Evolutionary conservation across 202 grass and related monocot species (phyloP).

Genomic region (Schoenoplectus tabernaemontani): DNA sequence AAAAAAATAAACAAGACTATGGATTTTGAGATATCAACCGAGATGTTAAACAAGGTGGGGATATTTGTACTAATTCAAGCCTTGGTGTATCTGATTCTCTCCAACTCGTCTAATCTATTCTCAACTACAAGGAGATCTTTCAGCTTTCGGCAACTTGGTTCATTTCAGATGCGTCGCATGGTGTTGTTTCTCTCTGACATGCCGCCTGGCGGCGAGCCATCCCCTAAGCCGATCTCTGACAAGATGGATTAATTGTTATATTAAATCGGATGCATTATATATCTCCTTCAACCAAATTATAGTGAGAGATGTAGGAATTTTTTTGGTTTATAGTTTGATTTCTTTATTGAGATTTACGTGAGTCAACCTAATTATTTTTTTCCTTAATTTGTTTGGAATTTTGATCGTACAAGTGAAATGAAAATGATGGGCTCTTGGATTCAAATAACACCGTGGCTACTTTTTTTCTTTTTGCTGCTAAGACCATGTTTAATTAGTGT

Average conservation of each 20-base stretch:
- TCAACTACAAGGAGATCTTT: constrained; percentile 30
- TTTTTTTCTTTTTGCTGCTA: neutral
- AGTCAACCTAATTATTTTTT: neutral
- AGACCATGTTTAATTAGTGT: neutral
- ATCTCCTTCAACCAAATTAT: neutral
- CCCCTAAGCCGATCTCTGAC: constrained; percentile 9
- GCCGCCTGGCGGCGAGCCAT: constrained; percentile 41
- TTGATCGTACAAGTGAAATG: neutral
- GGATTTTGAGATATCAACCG: constrained; percentile 21
- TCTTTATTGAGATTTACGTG: neutral
- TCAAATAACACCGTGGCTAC: neutral
- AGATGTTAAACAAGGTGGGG: constrained; percentile 41
- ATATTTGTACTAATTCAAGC: constrained; percentile 67
- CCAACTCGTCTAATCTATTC: constrained; percentile 59
- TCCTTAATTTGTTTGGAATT: neutral
- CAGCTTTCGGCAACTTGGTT: constrained; percentile 19
- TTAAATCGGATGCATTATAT: constrained; percentile 5
- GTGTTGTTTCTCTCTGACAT: constrained; percentile 43
- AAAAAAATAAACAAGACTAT: neutral
- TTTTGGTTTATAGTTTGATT: constrained; percentile 3
- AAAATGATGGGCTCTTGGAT: neutral
- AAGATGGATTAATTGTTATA: too few species aligned
- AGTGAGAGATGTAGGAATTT: neutral
- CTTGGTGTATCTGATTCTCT: constrained; percentile 76
- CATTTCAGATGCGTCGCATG: constrained; percentile 41